These are phyloP conservation scores for Termitomyces sp. DNA, from an alignment of 768 basidiomycete genomes.

Conservation along the genomic window DNA sequence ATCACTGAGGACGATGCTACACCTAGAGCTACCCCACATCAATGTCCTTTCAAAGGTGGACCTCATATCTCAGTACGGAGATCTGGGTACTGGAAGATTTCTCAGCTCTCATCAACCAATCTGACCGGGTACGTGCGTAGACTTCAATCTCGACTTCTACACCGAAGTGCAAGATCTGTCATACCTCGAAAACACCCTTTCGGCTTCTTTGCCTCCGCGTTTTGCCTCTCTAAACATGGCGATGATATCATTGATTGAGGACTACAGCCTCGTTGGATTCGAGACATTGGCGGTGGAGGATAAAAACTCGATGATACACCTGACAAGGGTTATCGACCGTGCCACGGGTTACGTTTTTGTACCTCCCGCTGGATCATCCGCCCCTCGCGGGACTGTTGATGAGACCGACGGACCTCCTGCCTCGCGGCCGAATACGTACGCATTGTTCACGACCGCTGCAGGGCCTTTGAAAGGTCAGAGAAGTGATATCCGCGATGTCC, in stretches of 20 bases:
- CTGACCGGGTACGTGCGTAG: constrained; percentile 31
- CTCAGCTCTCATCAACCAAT: constrained; percentile 2
- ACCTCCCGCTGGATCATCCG: constrained; percentile 35
- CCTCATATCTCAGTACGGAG: constrained; percentile 84
- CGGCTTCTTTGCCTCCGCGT: constrained; percentile 52
- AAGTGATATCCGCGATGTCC: constrained; percentile 67
- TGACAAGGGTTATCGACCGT: constrained; percentile 80
- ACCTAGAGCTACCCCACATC: constrained; percentile 95
- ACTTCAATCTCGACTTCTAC: constrained; percentile 97
- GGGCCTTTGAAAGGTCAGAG: constrained; percentile 45
- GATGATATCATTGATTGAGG: constrained; percentile 90
- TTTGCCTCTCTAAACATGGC: constrained; percentile 82
- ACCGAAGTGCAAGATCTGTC: constrained; percentile 96
- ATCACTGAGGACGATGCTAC: constrained; percentile 95
- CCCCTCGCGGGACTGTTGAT: constrained; percentile 31
- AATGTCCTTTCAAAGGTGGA: constrained; percentile 97
- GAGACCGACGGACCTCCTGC: constrained; percentile 30
- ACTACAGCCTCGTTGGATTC: constrained; percentile 89
- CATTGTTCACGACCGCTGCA: constrained; percentile 62
- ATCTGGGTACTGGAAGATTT: constrained; percentile 58
- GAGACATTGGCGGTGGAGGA: constrained; percentile 99
- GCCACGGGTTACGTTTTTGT: constrained; percentile 91
- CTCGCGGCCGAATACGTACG: constrained; percentile 56
- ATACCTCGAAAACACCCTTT: constrained; percentile 75
- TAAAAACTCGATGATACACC: constrained; percentile 89